Percentiles rank a stretch among this genome's conserved stretches.
phyloP scores from a whole-genome alignment of 1,284 basidiomycete genomes.

The Sanghuangporus sanghuang region DNA sequence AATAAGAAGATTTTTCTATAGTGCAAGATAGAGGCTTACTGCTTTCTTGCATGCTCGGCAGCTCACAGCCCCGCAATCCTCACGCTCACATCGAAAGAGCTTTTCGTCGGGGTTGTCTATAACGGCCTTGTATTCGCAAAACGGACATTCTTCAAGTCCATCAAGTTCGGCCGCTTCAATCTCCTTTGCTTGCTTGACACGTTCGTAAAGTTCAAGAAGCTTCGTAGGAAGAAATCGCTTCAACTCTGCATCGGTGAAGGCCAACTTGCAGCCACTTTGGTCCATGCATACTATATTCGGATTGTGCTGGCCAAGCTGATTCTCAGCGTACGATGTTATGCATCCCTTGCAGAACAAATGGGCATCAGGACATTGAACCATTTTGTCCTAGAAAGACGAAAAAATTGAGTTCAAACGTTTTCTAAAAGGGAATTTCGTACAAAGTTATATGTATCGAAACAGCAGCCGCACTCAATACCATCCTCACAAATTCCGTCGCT shows the following conservation, averaged over 20 bases:
- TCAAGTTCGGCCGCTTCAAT: slow-evolving; percentile 69
- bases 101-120: slow-evolving; percentile 77
- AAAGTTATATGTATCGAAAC: slow-evolving; percentile 67
- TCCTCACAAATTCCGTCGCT: slow-evolving; percentile 40
- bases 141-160: slow-evolving; percentile 80
- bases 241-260: slow-evolving; percentile 65
- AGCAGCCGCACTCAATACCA: slow-evolving; percentile 79
- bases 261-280: slow-evolving; percentile 63
- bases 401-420: slow-evolving; percentile 1
- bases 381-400: slow-evolving; percentile 50
- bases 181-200: slow-evolving; percentile 74
- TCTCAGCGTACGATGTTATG: slow-evolving; percentile 45
- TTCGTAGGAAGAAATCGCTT: slow-evolving; percentile 55
- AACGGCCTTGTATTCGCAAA: slow-evolving; percentile 78
- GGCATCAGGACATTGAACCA: slow-evolving; percentile 81
- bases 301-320: slow-evolving; percentile 44
- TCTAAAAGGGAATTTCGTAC: slow-evolving; percentile 38
- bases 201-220: slow-evolving; percentile 64
- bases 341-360: slow-evolving; percentile 70
- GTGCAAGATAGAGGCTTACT: slow-evolving; percentile 35
- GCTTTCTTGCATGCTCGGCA: slow-evolving; percentile 74
- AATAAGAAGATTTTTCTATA: slow-evolving; percentile 2
- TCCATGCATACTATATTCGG: slow-evolving; percentile 74
- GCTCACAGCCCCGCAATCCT: slow-evolving; percentile 66
- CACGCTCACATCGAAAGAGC: slow-evolving; percentile 72